Evolutionary conservation across 768 basidiomycete species (phyloP).

Genomic region (Paxillus involutus): DNA sequence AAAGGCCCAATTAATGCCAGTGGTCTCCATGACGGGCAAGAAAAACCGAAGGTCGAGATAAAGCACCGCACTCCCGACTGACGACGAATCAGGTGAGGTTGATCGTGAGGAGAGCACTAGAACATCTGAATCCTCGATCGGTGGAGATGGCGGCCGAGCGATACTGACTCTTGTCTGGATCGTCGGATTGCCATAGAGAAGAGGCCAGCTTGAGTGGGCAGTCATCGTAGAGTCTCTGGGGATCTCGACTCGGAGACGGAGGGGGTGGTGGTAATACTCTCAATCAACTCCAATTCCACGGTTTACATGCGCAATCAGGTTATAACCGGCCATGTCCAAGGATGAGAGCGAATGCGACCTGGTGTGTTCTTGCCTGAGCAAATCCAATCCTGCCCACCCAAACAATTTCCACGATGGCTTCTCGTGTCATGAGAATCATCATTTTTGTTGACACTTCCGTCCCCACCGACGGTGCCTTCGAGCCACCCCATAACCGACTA

Average conservation of each 20-base stretch:
- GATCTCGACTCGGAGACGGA: neutral
- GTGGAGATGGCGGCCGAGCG: constrained; percentile 8
- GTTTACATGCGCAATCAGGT: neutral
- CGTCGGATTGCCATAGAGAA: constrained; percentile 9
- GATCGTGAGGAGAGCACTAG: constrained; percentile 20
- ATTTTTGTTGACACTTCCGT: too few relatives aligned
- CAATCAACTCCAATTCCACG: neutral
- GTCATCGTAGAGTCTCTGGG: neutral
- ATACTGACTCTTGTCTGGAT: constrained; percentile 13
- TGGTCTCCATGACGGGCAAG: neutral
- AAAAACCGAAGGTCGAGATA: constrained; percentile 20
- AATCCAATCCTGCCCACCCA: too few relatives aligned
- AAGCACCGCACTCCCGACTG: constrained; percentile 3
- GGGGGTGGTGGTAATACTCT: neutral
- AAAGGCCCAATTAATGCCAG: neutral
- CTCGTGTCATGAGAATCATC: too few relatives aligned
- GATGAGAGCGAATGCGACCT: too few relatives aligned
- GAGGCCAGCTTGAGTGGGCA: neutral
- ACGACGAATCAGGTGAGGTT: constrained; percentile 1
- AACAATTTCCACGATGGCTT: too few relatives aligned
- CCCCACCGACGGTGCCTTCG: too few relatives aligned
- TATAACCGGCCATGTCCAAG: constrained; percentile 6
- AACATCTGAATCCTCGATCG: constrained; percentile 19
- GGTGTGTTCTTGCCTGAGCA: too few relatives aligned
- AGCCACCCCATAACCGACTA: too few relatives aligned